Evolutionary conservation across 345 rosid genomes (phyloP), one percentile per base, ranked within the genome.

Genomic region (Lumnitzera littorea): DNA sequence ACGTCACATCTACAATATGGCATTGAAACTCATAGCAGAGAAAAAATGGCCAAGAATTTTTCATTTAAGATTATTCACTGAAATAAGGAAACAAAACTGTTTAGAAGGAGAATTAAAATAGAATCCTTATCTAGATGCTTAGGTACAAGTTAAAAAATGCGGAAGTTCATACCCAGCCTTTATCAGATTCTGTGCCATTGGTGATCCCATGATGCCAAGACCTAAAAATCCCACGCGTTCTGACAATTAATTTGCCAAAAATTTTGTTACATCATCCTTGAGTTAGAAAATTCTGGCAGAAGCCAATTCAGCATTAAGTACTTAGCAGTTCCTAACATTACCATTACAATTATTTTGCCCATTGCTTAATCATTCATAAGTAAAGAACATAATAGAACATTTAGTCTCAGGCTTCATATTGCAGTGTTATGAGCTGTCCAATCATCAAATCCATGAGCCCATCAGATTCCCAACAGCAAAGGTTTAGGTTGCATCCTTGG

Each of bases 171-270:
- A 89, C 96, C 96, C 98, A 53, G 92, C 86, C 70, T 85, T 91
- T 57, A 91, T 63, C 80, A 91, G 98, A 82, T 91, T 91, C 51
- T 73, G 89, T 27, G 96, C 92, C 98, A 89, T 91, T 41, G 98
- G 96, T 60, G 84, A 62, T 60, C 95, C 98, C 98, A 91, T 91
- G 72, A 91, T 88, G 74, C 98, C 98, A 68, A 84, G 65, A 62
- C 98, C 96, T 29, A 91, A 81, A 79, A 91, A 88, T n/a, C 98
- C 98, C 69, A 91, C 56, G 49, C 80, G 75, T 50, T 74, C 71
- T 5, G 76, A 48, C 20, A 66, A 70, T 49, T 60, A 77, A 56
- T 70, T 81, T 52, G 66, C 76, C 62, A 74, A 72, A 59, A 59
- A 52, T 3, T 16, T 15, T 4, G 8, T 20, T 23, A 54, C 14